Evolutionary conservation across 352 stramenopile genomes (phyloP).

Genomic region (Hyphochytrium catenoides): DNA sequence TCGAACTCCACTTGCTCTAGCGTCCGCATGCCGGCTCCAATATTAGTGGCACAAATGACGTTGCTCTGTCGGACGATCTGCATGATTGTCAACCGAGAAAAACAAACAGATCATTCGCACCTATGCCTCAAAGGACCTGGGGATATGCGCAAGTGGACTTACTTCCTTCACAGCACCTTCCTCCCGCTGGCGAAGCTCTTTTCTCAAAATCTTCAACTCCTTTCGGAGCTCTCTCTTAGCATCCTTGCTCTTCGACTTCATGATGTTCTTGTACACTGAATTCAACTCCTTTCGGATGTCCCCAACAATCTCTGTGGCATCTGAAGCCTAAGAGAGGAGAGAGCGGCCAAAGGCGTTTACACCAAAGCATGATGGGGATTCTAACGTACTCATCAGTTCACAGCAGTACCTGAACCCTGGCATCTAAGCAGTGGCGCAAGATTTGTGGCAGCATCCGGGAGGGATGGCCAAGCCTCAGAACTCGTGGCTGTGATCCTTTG

Average conservation of each 20-base stretch:
- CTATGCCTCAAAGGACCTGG: neutral
- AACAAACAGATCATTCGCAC: too few species aligned
- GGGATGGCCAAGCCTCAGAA: conserved; percentile 76
- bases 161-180: conserved; percentile 75
- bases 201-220: conserved; percentile 72
- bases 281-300: conserved; percentile 79
- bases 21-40: conserved; percentile 71
- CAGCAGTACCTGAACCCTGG: conserved; percentile 73
- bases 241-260: conserved; percentile 16
- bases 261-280: conserved; percentile 20
- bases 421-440: conserved; percentile 78
- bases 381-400: too few species aligned
- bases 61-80: conserved; percentile 48
- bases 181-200: conserved; percentile 79
- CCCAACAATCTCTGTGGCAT: conserved; percentile 83
- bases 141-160: neutral
- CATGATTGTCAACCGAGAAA: neutral
- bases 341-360: too few species aligned
- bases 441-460: conserved; percentile 71
- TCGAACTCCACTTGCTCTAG: conserved; percentile 77
- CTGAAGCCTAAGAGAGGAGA: too few species aligned
- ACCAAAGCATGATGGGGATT: too few species aligned
- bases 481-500: too few species aligned
- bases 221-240: conserved; percentile 26
- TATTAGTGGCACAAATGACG: conserved; percentile 88